Conservation (phyloP, 805 yeast genomes). For the Schwanniomyces sp. region DNA sequence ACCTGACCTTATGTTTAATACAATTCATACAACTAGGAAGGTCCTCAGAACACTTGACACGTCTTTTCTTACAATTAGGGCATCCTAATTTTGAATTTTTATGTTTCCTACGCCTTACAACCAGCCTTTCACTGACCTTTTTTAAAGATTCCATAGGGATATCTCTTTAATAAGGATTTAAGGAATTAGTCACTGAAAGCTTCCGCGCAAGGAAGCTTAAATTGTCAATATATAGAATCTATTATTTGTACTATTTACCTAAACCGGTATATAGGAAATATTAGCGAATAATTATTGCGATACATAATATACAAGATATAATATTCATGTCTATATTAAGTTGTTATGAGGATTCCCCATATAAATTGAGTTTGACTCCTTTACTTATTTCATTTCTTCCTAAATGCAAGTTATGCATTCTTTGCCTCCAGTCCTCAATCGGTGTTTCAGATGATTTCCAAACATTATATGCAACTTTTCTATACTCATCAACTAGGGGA, state of each 20-base stretch:
- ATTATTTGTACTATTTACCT: no score
- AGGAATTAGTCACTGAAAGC: background rate
- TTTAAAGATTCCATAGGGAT: background rate
- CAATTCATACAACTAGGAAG: conserved; percentile 41
- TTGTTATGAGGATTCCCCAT: background rate
- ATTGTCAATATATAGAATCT: no score
- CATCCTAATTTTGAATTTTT: conserved; percentile 46
- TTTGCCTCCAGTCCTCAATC: conserved; percentile 10
- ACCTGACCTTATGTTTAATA: conserved; percentile 37
- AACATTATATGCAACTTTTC: conserved; percentile 4
- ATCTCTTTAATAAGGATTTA: background rate
- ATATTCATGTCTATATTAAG: background rate
- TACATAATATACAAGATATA: background rate
- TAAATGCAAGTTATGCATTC: conserved; percentile 13
- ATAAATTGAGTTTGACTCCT: conserved; percentile 1
- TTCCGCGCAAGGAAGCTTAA: background rate
- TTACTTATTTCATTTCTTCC: conserved; percentile 10
- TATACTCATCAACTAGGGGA: conserved; percentile 8
- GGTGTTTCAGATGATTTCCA: conserved; percentile 9
- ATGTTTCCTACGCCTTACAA: conserved; percentile 24
- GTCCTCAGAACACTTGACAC: conserved; percentile 49
- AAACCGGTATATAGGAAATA: no score
- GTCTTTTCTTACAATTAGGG: conserved; percentile 47
- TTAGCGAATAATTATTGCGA: no score
- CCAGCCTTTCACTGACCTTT: background rate